A percentile compares a stretch with the other conserved stretches of the same genome.
phyloP scores from a whole-genome alignment of 352 stramenopile genomes.

The Globisporangium cylindrosporum region DNA sequence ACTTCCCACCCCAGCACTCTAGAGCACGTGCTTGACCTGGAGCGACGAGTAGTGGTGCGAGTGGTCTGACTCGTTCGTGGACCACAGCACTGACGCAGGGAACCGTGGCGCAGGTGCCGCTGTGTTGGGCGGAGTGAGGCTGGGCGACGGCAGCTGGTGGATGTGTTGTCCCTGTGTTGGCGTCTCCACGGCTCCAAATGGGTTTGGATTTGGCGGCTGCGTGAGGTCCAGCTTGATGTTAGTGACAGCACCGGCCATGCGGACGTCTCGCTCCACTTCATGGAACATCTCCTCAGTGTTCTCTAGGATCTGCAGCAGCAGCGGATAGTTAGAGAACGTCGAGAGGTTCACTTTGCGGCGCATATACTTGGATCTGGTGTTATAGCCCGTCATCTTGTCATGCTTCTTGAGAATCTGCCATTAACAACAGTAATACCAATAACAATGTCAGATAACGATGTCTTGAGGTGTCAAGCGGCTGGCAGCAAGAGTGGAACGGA shows the following conservation, averaged over 20 bases:
- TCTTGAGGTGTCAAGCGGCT: background rate
- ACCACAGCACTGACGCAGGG: slow-evolving; percentile 48
- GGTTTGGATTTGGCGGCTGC: slow-evolving; percentile 14
- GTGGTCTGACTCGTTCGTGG: slow-evolving; percentile 25
- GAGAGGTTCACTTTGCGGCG: slow-evolving; percentile 76
- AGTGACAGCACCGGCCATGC: slow-evolving; percentile 47
- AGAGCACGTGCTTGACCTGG: slow-evolving; percentile 9
- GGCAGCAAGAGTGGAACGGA: too few relatives aligned
- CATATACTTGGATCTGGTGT: slow-evolving; percentile 86
- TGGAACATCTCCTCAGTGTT: slow-evolving; percentile 81
- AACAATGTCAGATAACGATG: background rate
- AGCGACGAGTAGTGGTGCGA: slow-evolving; percentile 3
- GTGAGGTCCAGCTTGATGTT: slow-evolving; percentile 58
- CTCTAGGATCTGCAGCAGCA: slow-evolving; percentile 68
- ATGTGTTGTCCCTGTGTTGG: slow-evolving; percentile 29
- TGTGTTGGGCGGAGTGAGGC: slow-evolving; percentile 44
- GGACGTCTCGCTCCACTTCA: slow-evolving; percentile 56
- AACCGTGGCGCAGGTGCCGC: slow-evolving; percentile 35
- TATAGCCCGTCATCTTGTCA: slow-evolving; percentile 85
- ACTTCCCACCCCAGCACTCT: background rate
- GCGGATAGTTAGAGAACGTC: slow-evolving; percentile 74
- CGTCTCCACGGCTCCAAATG: slow-evolving; percentile 23
- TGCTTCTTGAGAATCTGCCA: slow-evolving; percentile 78
- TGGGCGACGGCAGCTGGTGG: slow-evolving; percentile 36
- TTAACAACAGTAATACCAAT: background rate